Percentiles rank a stretch among this genome's conserved stretches.
Evolutionary conservation across 208 protist genomes (phyloP).

Genomic region (Crithidia bombi): DNA sequence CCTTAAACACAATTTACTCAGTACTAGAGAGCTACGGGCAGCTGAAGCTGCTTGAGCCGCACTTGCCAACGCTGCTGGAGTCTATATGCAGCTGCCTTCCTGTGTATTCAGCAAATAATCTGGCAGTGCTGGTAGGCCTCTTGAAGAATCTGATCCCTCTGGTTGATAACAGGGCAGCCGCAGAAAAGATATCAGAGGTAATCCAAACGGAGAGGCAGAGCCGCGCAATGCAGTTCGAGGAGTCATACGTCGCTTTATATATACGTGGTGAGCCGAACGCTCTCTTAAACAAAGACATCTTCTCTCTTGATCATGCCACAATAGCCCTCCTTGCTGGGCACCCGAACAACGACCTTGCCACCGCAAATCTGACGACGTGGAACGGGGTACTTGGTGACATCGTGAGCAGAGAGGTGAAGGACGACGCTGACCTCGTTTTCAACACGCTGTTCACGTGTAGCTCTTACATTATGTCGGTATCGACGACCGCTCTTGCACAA

Average conservation of each 20-base stretch:
- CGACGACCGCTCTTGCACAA: slow-evolving; percentile 43
- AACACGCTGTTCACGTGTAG: slow-evolving; percentile 56
- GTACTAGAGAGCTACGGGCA: slow-evolving; percentile 47
- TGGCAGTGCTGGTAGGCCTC: slow-evolving; percentile 74
- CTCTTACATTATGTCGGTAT: slow-evolving; percentile 59
- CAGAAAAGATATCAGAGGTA: slow-evolving; percentile 31
- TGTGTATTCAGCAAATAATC: slow-evolving; percentile 77
- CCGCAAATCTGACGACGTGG: slow-evolving; percentile 61
- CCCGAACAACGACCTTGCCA: slow-evolving; percentile 47
- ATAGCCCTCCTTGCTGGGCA: slow-evolving; percentile 47
- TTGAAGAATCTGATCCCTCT: slow-evolving; percentile 36
- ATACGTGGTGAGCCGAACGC: slow-evolving; percentile 61
- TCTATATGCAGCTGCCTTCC: slow-evolving; percentile 57
- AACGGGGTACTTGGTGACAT: slow-evolving; percentile 63
- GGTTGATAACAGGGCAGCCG: slow-evolving; percentile 23
- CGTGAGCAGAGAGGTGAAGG: slow-evolving; percentile 46
- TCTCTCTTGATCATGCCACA: slow-evolving; percentile 77
- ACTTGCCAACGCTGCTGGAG: slow-evolving; percentile 43
- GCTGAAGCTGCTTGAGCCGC: slow-evolving; percentile 18
- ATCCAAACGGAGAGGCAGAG: slow-evolving; percentile 53
- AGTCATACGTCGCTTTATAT: slow-evolving; percentile 64
- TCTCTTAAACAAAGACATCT: slow-evolving; percentile 84
- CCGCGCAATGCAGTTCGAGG: slow-evolving; percentile 62
- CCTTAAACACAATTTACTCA: slow-evolving; percentile 53
- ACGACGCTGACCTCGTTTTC: slow-evolving; percentile 68